Evolutionary conservation across 2,329 filamentous ascomycete genomes (phyloP), one percentile per base, ranked within the genome.

Genomic region (Aspergillus sp.): DNA sequence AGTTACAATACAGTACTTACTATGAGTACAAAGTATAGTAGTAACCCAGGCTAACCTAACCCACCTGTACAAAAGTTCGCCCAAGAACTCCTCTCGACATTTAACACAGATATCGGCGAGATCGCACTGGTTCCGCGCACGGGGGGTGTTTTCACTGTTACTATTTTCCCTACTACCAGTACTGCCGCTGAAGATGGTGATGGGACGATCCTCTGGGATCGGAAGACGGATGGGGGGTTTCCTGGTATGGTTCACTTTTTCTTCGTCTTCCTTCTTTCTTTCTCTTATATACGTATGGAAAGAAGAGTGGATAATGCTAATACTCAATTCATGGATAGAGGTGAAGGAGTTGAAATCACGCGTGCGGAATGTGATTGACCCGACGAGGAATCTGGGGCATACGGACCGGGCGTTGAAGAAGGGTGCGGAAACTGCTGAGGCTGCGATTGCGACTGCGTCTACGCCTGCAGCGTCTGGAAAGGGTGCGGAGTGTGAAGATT

Each of bases 81-180:
- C 49, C 95, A 98, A 81, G 95, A 98, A 76, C 87, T 99, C 45
- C 86, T 99, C 39, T 96, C 91, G 1, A 99, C 93, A 0, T 99
- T 99, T 78, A 85, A 86, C 55, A 90, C 87, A 2, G 82, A 86
- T 45, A 84, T 98, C 2, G 93, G 92, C 60, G 93, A 98, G 74
- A 88, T 98, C 9, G 87, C 93, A 15, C 83, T 99, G 7, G 86
- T 96, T 63, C 95, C 95, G 0, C 82, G 87, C 14, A 96, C 91
- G 0, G 92, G 93, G 17, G 93, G 95, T 0, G 81, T 90, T 2
- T 99, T 98, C 70, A 82, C 85, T 21, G 87, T 98, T 12, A 83
- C 87, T 58, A 84, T 96, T 55, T 71, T 71, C 62, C 71, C 69
- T 67, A 59, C 58, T 6, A 61, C 58, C 21, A 21, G 21, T 33